These are phyloP conservation scores for Phaeolepiota aurea DNA, from an alignment of 768 basidiomycete genomes.

Conservation along the genomic window DNA sequence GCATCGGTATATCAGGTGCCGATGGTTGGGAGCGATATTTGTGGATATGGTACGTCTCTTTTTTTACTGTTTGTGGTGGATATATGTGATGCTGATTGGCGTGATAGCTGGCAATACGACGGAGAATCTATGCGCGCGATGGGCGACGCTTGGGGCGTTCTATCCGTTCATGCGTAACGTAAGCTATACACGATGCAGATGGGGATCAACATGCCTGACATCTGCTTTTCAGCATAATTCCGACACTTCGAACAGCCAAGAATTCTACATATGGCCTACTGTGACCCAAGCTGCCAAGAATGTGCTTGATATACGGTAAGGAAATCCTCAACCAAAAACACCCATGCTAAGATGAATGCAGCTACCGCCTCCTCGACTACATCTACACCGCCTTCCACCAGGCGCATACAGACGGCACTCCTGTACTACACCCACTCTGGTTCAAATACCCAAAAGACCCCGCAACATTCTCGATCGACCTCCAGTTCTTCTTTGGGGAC, in stretches of 20 bases:
- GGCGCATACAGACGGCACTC: slow-evolving; percentile 49
- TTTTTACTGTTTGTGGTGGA: too few relatives aligned
- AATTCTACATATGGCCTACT: slow-evolving; percentile 58
- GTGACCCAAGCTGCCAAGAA: slow-evolving; percentile 52
- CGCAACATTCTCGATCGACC: slow-evolving; percentile 50
- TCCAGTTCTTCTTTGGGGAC: slow-evolving; percentile 64
- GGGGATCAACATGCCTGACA: background rate
- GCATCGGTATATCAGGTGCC: slow-evolving; percentile 59
- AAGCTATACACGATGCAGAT: slow-evolving; percentile 12
- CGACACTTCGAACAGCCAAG: slow-evolving; percentile 47
- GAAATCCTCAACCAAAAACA: too few relatives aligned
- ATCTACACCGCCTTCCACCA: slow-evolving; percentile 64
- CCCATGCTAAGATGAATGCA: slow-evolving; percentile 17
- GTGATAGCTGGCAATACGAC: slow-evolving; percentile 47
- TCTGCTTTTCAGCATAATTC: slow-evolving; percentile 37
- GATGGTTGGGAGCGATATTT: slow-evolving; percentile 73
- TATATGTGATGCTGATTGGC: too few relatives aligned
- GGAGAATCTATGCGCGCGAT: slow-evolving; percentile 62
- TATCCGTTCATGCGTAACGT: slow-evolving; percentile 77
- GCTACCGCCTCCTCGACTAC: slow-evolving; percentile 65
- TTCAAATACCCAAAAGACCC: slow-evolving; percentile 60
- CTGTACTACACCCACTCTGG: slow-evolving; percentile 57
- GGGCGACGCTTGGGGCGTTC: slow-evolving; percentile 74
- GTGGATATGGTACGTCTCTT: slow-evolving; percentile 59
- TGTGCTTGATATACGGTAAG: slow-evolving; percentile 53